Base-by-base conservation (phyloP, 495 filamentous ascomycete species). In the Endocarpon pusillum region DNA sequence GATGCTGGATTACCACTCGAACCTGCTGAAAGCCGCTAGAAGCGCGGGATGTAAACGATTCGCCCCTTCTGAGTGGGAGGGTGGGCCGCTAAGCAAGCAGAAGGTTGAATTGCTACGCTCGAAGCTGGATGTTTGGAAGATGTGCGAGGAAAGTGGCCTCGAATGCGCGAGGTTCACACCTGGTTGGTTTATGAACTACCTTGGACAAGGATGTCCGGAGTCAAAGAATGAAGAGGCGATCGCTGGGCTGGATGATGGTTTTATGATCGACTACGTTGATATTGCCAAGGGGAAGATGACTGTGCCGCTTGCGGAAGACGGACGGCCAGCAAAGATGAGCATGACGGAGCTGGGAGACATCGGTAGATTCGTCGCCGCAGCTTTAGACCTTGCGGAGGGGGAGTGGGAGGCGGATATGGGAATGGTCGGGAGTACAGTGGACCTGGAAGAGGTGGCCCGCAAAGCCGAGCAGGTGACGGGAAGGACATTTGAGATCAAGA, bases 131-230 rank as follows among this genome's bases (percentile, higher is more conserved):
- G 42, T 49, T 7, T 47, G 43, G 42, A 39, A 50, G 10, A 42
- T 40, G 0, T 45, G 54, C 16, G 32, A 41, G 12, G 18, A 30
- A 3, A 24, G 31, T 5, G 24, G 36, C 7, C 40, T 59, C 32
- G 48, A 57, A 31, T 47, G 39, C 16, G 46, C 50, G 6, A 30
- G 44, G 3, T 55, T 57, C 25, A 34, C 39, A 1, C 26, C 28
- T 16, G 52, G 53, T 7, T 35, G 52, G 34, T 49, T 55, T 33
- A 56, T 58, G 48, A 54, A 57, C 32, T 56, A 56, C 33, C 35
- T 57, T 2, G 53, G 40, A 7, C 43, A 50, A 31, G 55, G 52
- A 5, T 38, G 25, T 3, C 28, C 23, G 4, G 33, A 39, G 25
- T 32, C 17, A 21, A 36, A 35, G n/a, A 34, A 37, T 36, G 31